Evolutionary conservation across 148 eudicot genomes (phyloP).

Genomic region (Hydrangea macrophylla): DNA sequence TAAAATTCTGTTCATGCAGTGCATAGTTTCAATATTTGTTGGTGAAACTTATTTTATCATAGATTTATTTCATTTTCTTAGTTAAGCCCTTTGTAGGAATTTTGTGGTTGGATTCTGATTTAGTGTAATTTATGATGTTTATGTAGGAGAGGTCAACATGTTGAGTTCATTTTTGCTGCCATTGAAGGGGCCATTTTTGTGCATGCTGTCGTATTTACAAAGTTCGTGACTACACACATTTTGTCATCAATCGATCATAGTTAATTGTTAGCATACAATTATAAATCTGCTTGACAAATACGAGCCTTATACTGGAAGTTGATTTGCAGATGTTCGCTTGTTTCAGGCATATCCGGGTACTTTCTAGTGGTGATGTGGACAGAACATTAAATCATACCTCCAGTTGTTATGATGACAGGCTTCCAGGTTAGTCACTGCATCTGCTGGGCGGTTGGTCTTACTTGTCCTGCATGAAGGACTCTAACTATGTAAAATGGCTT

Average conservation of each 20-base stretch:
- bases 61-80: neutral
- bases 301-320: neutral
- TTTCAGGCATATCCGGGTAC: constrained; percentile 75
- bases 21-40: neutral
- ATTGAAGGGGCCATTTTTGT: constrained; percentile 85
- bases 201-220: constrained; percentile 76
- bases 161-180: constrained; percentile 88
- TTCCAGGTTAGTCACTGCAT: constrained; percentile 55
- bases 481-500: neutral
- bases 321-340: constrained; percentile 15
- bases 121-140: constrained; percentile 1
- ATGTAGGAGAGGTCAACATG: constrained; percentile 90
- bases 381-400: constrained; percentile 53
- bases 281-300: neutral
- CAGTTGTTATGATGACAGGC: constrained; percentile 35
- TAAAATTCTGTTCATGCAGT: neutral
- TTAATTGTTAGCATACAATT: neutral
- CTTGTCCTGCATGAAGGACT: neutral
- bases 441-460: neutral
- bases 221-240: constrained; percentile 46
- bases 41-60: too few species aligned
- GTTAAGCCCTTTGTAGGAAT: neutral
- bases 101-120: neutral
- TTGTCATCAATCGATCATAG: constrained; percentile 1
- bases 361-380: constrained; percentile 74